Evolutionary conservation across 164 flowering plant species (phyloP).

Genomic region (Magnolia changhungtana): DNA sequence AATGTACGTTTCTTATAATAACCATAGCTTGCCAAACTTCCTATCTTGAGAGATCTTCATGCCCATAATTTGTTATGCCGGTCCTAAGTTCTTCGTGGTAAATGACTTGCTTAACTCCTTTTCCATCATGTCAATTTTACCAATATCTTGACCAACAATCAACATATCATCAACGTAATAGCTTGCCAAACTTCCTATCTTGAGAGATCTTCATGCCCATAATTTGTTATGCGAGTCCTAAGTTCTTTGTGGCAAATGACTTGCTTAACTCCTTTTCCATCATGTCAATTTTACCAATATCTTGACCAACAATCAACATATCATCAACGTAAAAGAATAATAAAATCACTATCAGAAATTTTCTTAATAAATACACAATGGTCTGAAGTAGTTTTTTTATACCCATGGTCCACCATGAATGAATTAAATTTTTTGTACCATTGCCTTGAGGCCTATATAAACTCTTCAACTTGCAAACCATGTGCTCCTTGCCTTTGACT

Average conservation of each 20-base stretch:
- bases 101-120: not conserved
- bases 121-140: constrained; percentile 4
- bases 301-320: constrained; percentile 4
- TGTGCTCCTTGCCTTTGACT: not conserved
- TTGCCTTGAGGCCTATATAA: not conserved
- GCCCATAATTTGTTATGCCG: not conserved
- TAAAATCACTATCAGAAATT: not conserved
- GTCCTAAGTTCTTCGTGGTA: constrained; percentile 6
- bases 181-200: not conserved
- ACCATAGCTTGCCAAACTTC: not conserved
- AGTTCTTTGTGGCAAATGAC: constrained; percentile 5
- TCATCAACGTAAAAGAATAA: not conserved
- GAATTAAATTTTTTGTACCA: not conserved
- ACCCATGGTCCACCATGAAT: not conserved
- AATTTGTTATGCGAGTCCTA: not conserved
- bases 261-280: not conserved
- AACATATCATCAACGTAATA: constrained; percentile 1
- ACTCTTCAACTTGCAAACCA: not conserved
- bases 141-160: not conserved
- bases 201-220: not conserved
- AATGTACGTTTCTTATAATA: not conserved
- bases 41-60: constrained; percentile 3
- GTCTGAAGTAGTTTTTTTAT: not conserved
- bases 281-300: constrained; percentile 2
- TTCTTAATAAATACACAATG: not conserved